Percentiles rank a stretch among this genome's conserved stretches.
phyloP scores from a whole-genome alignment of 768 basidiomycete genomes.

The Hygrophorus pudorinus region DNA sequence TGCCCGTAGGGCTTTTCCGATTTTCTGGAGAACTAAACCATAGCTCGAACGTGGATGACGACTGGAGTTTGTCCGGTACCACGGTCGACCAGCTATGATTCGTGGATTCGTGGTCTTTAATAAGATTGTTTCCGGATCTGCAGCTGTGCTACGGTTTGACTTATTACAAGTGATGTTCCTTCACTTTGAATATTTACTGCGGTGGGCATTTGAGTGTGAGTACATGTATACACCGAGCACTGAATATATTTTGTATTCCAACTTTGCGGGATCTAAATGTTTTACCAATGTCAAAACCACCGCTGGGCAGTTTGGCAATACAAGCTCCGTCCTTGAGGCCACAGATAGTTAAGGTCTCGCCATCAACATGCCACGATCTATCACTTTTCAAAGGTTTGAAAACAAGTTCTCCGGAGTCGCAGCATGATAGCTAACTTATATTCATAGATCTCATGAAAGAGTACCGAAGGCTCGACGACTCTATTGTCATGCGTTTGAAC shows the following conservation, averaged over 20 bases:
- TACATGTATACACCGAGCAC: too few species aligned
- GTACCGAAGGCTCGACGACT: conserved; percentile 73
- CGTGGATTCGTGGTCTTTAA: too few species aligned
- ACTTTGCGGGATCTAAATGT: too few species aligned
- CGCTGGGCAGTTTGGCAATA: conserved; percentile 58
- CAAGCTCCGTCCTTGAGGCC: conserved; percentile 51
- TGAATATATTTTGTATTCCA: too few species aligned
- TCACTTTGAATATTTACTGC: too few species aligned
- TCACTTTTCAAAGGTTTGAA: conserved; percentile 64
- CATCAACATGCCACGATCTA: conserved; percentile 64
- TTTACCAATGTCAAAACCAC: conserved; percentile 33
- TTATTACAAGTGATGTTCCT: too few species aligned
- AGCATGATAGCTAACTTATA: neutral
- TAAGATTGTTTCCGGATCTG: too few species aligned
- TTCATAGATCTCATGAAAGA: conserved; percentile 66
- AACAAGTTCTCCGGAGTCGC: neutral
- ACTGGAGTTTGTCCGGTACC: neutral
- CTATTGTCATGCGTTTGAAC: conserved; percentile 73
- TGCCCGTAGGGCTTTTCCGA: neutral
- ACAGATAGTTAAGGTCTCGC: conserved; percentile 63
- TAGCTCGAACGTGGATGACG: conserved; percentile 1
- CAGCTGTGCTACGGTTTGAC: too few species aligned
- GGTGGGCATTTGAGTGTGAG: too few species aligned
- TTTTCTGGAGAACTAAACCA: neutral
- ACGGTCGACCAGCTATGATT: too few species aligned